These are phyloP conservation scores for Trichoderma gamsii DNA, from an alignment of 495 filamentous ascomycete genomes.

Conservation along the genomic window DNA sequence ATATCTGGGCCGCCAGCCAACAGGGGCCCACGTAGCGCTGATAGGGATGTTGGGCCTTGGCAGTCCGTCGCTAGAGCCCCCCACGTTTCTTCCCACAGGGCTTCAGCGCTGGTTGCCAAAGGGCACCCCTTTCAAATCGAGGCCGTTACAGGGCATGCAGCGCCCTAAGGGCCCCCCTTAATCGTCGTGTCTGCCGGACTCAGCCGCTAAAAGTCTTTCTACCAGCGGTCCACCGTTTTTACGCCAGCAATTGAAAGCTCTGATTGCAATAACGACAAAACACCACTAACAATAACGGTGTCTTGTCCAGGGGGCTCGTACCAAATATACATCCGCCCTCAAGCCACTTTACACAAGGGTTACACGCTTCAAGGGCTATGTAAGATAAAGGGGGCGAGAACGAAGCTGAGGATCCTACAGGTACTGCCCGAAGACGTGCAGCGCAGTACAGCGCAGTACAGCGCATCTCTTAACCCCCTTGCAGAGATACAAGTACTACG, in stretches of 20 bases:
- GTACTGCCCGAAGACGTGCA: background rate
- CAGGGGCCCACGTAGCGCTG: background rate
- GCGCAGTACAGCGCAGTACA: background rate
- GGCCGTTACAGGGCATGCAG: background rate
- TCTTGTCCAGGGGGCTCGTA: background rate
- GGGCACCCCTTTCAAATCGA: background rate
- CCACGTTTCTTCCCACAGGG: slow-evolving; percentile 6
- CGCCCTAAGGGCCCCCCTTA: background rate
- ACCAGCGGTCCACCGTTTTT: background rate
- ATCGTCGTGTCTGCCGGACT: background rate
- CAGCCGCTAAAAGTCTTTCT: too few relatives aligned
- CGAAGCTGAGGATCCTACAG: background rate
- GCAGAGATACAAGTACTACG: background rate
- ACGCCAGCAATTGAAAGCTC: too few relatives aligned
- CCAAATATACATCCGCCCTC: background rate
- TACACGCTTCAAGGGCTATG: background rate
- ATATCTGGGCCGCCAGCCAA: background rate
- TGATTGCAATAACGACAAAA: background rate
- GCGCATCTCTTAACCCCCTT: background rate
- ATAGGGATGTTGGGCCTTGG: background rate
- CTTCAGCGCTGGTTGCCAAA: background rate
- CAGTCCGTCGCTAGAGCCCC: background rate
- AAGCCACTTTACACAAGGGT: background rate
- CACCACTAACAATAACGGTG: background rate
- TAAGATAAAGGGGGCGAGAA: background rate